A percentile compares a stretch with the other conserved stretches of the same genome.
Conservation (phyloP, 176 grass and related monocot species). For the Hordeum marinum region DNA sequence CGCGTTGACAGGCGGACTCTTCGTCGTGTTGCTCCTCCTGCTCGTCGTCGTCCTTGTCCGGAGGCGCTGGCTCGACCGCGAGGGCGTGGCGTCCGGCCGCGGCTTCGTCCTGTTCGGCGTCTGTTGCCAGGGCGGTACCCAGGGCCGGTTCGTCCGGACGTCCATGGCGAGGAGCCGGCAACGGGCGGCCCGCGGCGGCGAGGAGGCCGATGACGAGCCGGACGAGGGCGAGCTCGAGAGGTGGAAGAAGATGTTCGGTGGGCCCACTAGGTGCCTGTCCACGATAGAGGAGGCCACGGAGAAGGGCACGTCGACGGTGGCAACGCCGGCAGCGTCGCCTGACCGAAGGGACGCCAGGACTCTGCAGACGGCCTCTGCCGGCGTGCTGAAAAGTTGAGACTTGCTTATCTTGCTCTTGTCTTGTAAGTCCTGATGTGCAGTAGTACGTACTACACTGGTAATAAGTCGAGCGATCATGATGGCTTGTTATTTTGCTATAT, state of each 20-base stretch:
- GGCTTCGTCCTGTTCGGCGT: constrained; percentile 49
- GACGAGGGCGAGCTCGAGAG: constrained; percentile 41
- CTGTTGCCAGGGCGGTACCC: constrained; percentile 16
- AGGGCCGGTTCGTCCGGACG: background rate
- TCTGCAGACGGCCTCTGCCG: constrained; percentile 3
- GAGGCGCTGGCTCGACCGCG: background rate
- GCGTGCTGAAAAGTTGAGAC: background rate
- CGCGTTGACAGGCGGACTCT: constrained; percentile 10
- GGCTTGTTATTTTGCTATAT: background rate
- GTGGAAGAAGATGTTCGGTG: constrained; percentile 37
- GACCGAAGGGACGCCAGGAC: constrained; percentile 1
- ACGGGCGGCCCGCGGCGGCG: background rate
- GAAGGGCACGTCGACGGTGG: constrained; percentile 19
- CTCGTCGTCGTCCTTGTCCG: background rate
- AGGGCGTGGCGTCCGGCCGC: background rate
- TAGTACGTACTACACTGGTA: background rate
- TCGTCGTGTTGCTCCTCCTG: background rate
- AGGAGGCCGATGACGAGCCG: constrained; percentile 28
- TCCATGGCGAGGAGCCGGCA: constrained; percentile 16
- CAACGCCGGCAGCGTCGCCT: constrained; percentile 36
- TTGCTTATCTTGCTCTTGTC: background rate
- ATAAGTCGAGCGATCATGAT: background rate
- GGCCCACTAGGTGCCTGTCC: constrained; percentile 28
- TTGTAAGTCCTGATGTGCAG: background rate
- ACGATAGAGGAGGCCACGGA: constrained; percentile 57